phyloP scores from a whole-genome alignment of 306 rosid species.

The Senna siamea region DNA sequence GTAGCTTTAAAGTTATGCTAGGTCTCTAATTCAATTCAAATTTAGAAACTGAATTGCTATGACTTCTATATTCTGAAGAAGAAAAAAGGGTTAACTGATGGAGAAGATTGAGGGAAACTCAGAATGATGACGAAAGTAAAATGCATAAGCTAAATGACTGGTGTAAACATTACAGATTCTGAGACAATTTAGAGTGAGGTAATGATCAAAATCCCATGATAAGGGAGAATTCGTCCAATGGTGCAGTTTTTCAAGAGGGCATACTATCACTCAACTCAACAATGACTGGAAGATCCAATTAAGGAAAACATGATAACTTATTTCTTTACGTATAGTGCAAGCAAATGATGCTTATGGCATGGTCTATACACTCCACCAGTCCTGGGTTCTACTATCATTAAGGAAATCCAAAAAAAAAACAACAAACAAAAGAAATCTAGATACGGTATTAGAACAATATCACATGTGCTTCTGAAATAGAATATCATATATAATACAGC shows the following conservation, averaged over 20 bases:
- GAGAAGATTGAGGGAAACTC: not conserved
- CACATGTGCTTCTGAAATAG: not conserved
- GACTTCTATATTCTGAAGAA: too few species aligned
- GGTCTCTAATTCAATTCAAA: too few species aligned
- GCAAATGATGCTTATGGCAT: not conserved
- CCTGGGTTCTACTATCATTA: not conserved
- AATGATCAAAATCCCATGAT: conserved; percentile 4
- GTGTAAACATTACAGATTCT: not conserved
- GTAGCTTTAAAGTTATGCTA: not conserved
- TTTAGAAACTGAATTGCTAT: too few species aligned
- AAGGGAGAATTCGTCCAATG: not conserved
- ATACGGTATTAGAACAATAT: conserved; percentile 22
- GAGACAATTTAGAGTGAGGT: not conserved
- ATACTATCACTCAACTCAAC: not conserved
- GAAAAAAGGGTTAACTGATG: too few species aligned
- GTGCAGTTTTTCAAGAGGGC: conserved; percentile 11
- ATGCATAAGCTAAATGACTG: not conserved
- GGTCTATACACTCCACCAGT: conserved; percentile 9
- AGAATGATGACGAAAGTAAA: conserved; percentile 6
- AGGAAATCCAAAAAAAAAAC: conserved; percentile 20
- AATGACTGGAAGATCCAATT: conserved; percentile 5
- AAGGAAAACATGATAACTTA: not conserved
- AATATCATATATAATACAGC: too few species aligned
- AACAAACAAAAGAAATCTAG: not conserved
- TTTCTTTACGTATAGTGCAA: conserved; percentile 5